Conservation (phyloP, 73 alveolate species). For the Urostyla sp. region DNA sequence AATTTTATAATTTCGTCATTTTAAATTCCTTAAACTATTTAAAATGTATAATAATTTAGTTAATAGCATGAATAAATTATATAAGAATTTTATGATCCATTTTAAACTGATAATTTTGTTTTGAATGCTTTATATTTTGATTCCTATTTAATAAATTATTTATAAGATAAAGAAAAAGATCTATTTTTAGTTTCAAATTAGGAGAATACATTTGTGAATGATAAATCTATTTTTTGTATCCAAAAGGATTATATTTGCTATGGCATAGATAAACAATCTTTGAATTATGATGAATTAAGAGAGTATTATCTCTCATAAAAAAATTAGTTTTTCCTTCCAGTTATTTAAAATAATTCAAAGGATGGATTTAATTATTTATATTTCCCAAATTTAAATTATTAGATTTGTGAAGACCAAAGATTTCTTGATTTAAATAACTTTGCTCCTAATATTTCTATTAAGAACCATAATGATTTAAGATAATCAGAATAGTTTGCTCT, state of each 20-base stretch:
- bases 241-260: background rate
- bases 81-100: too few species aligned
- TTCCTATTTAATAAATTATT: conserved; percentile 5
- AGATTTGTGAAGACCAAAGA: background rate
- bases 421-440: background rate
- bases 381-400: conserved; percentile 15
- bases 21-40: background rate
- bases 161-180: conserved; percentile 32
- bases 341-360: background rate
- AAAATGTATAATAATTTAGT: conserved; percentile 2
- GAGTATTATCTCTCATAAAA: conserved; percentile 5
- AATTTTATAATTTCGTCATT: background rate
- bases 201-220: conserved; percentile 1
- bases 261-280: background rate
- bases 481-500: too few species aligned
- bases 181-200: background rate
- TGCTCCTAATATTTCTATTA: conserved; percentile 10
- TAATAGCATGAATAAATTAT: background rate
- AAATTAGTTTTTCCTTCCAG: background rate
- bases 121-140: conserved; percentile 18
- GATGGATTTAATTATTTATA: conserved; percentile 15
- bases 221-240: background rate
- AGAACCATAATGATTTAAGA: conserved; percentile 6
- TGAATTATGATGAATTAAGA: conserved; percentile 6
- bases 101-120: conserved; percentile 4